These are phyloP conservation scores for Pleurozium schreberi DNA, from an alignment of 225 moss, liverwort and hornwort species.

Conservation along the genomic window DNA sequence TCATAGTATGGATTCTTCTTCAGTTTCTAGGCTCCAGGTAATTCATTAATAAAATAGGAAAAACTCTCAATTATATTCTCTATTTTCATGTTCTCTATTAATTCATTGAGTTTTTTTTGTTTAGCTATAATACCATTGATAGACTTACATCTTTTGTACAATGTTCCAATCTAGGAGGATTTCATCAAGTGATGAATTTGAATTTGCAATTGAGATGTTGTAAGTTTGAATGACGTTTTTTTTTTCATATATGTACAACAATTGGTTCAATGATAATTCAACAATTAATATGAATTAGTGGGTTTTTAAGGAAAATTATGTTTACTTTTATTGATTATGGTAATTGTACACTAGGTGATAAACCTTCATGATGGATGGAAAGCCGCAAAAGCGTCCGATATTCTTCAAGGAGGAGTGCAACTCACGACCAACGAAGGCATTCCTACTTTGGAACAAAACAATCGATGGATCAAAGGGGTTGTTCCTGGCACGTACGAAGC, in stretches of 20 bases:
- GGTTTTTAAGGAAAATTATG: not conserved
- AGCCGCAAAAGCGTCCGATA: slow-evolving; percentile 30
- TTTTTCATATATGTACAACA: not conserved
- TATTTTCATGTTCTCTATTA: not conserved
- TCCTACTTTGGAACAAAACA: not conserved
- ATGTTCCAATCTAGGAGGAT: not conserved
- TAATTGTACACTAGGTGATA: not conserved
- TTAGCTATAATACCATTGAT: not conserved
- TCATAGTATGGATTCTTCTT: not conserved
- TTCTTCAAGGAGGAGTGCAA: slow-evolving; percentile 27
- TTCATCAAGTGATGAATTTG: too few species aligned
- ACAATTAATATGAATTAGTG: not conserved
- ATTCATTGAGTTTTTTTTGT: not conserved
- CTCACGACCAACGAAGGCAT: slow-evolving; percentile 3
- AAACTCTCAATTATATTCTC: not conserved
- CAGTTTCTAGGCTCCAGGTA: not conserved
- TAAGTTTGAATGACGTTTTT: too few species aligned
- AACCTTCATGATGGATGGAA: slow-evolving; percentile 56
- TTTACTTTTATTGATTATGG: not conserved
- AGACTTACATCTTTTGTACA: not conserved
- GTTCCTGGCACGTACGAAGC: slow-evolving; percentile 68
- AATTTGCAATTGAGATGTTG: not conserved
- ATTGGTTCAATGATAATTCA: not conserved
- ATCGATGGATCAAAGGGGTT: slow-evolving; percentile 57
- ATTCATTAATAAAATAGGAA: not conserved